Evolutionary conservation across 2,329 filamentous ascomycete genomes (phyloP).

Genomic region (Knufia fluminis): DNA sequence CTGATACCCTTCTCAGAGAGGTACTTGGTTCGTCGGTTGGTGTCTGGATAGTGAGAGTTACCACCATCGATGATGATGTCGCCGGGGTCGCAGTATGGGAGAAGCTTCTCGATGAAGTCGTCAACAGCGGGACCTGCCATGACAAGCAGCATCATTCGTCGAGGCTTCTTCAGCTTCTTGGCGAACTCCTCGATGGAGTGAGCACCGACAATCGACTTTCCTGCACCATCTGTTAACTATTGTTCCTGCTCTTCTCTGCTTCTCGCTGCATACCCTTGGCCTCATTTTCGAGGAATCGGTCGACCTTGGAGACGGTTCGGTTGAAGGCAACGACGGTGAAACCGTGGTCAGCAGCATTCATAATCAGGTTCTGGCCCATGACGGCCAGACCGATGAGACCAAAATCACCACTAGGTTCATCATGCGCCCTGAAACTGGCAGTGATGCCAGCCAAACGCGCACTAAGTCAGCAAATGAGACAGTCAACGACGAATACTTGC

Average conservation of each 20-base stretch:
- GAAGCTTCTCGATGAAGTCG: conserved; percentile 93
- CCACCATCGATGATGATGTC: conserved; percentile 99
- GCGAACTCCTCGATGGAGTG: conserved; percentile 91
- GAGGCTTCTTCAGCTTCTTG: conserved; percentile 91
- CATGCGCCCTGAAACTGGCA: conserved; percentile 54
- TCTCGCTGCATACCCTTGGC: conserved; percentile 55
- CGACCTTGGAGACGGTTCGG: conserved; percentile 97
- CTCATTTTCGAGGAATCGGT: conserved; percentile 83
- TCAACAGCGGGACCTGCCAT: conserved; percentile 97
- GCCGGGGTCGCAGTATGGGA: conserved; percentile 70
- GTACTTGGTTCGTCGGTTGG: conserved; percentile 93
- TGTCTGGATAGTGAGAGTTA: conserved; percentile 99
- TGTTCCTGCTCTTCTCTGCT: not conserved
- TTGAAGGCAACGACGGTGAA: conserved; percentile 98
- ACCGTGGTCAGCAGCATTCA: conserved; percentile 82
- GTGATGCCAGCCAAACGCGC: conserved; percentile 66
- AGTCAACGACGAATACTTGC: conserved; percentile 10
- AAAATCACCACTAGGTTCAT: conserved; percentile 63
- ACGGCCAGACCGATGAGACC: conserved; percentile 88
- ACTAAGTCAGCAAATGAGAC: conserved; percentile 45
- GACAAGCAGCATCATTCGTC: conserved; percentile 96
- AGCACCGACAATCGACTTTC: conserved; percentile 91
- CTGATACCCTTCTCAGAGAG: conserved; percentile 77
- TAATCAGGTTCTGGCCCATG: conserved; percentile 81
- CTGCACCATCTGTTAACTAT: conserved; percentile 38